These are phyloP conservation scores for Penicillium bovifimosum DNA, from an alignment of 495 filamentous ascomycete species.

Conservation along the genomic window DNA sequence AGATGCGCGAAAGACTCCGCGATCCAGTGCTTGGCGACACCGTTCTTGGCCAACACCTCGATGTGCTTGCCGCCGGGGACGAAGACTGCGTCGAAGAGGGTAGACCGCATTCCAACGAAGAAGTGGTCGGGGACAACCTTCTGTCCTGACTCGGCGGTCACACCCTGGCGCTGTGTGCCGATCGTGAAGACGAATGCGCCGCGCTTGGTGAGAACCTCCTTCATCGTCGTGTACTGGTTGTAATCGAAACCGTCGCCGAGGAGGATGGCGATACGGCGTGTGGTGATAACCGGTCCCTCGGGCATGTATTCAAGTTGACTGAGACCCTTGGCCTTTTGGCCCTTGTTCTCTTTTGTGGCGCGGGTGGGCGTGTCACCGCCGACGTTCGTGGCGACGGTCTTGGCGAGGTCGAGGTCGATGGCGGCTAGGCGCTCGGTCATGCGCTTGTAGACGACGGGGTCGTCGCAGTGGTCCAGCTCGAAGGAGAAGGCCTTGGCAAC, in stretches of 20 bases:
- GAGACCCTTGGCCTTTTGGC: slow-evolving; percentile 56
- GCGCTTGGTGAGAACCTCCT: slow-evolving; percentile 53
- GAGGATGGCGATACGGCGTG: slow-evolving; percentile 70
- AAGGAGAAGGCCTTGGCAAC: slow-evolving; percentile 66
- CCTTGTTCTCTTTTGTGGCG: slow-evolving; percentile 54
- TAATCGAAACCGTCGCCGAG: slow-evolving; percentile 78
- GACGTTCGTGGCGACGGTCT: slow-evolving; percentile 62
- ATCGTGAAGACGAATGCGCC: slow-evolving; percentile 70
- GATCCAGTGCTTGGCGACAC: slow-evolving; percentile 77
- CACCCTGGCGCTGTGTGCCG: slow-evolving; percentile 47
- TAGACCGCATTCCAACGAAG: slow-evolving; percentile 75
- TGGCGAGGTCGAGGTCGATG: slow-evolving; percentile 67
- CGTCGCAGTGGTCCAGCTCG: slow-evolving; percentile 87
- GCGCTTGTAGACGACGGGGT: slow-evolving; percentile 70
- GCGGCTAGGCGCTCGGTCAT: slow-evolving; percentile 65
- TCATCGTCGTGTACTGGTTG: slow-evolving; percentile 57
- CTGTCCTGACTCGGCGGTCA: slow-evolving; percentile 49
- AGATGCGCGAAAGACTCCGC: slow-evolving; percentile 78
- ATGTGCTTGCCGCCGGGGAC: slow-evolving; percentile 69
- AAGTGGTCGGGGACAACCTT: slow-evolving; percentile 71
- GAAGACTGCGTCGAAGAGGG: slow-evolving; percentile 80
- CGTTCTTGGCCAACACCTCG: slow-evolving; percentile 58
- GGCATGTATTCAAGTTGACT: slow-evolving; percentile 66
- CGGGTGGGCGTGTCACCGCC: slow-evolving; percentile 58
- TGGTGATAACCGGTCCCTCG: slow-evolving; percentile 57